A percentile compares a stretch with the other conserved stretches of the same genome.
Conservation (phyloP, 1,284 basidiomycete genomes). For the Ustilago curta region DNA sequence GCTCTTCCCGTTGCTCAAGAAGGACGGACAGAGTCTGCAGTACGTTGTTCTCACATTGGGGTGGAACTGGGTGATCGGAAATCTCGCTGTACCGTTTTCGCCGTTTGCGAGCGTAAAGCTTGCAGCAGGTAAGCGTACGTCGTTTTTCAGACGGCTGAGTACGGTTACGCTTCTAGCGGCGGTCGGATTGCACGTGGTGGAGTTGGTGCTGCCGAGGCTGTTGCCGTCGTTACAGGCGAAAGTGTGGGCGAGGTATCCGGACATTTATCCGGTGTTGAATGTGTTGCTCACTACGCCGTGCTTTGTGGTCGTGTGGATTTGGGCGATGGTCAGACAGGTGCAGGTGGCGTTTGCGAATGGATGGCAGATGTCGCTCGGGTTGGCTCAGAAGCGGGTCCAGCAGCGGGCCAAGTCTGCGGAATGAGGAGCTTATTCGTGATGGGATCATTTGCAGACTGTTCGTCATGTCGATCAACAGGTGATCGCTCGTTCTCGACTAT, state of each 20-base stretch:
- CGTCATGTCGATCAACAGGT: no score
- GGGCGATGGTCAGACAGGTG: constrained; percentile 66
- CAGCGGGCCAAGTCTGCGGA: constrained; percentile 3
- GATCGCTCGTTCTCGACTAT: no score
- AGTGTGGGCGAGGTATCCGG: constrained; percentile 82
- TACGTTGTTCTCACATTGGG: constrained; percentile 77
- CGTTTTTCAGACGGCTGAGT: constrained; percentile 24
- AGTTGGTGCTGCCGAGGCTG: constrained; percentile 72
- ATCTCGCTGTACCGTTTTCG: constrained; percentile 18
- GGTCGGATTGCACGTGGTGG: constrained; percentile 76
- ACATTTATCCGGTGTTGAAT: constrained; percentile 86
- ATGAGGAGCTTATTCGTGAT: no score
- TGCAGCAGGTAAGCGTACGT: neutral
- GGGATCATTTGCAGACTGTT: no score
- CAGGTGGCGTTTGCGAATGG: constrained; percentile 66
- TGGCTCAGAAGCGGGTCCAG: neutral
- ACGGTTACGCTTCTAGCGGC: constrained; percentile 72
- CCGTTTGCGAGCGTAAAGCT: constrained; percentile 23
- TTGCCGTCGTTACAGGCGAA: constrained; percentile 17
- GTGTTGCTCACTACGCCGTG: constrained; percentile 83
- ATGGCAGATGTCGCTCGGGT: constrained; percentile 27
- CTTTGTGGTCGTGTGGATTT: constrained; percentile 75
- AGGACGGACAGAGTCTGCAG: constrained; percentile 82
- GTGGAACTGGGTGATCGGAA: constrained; percentile 85
- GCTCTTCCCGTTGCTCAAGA: constrained; percentile 88